Evolutionary conservation across 306 rosid species (phyloP), one percentile per base, ranked within the genome.

Genomic region (Prinsepia uniflora): DNA sequence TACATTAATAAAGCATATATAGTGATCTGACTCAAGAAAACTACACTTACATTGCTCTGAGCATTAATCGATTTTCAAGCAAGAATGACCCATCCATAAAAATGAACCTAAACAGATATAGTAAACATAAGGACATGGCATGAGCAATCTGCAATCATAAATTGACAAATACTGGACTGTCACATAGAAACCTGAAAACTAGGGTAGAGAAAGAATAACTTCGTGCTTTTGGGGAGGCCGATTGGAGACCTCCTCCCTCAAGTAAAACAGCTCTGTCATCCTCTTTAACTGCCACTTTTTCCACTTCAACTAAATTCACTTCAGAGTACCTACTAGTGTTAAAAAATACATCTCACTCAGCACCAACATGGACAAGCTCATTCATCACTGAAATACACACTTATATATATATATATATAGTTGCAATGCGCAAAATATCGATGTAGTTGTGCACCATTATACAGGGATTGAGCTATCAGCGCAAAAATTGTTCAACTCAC

Each of bases 41-140:
- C 67, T 67, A 72, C 72, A 85, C 99, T 81, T 80, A 94, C 99
- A 91, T 91, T 58, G 99, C 97, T 85, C 96, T 81, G 57, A 94
- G 96, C 12, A 90, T 87, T 86, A 87, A 65, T 18, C 97, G 99
- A 74, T 94, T 87, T 69, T 94, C 99, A 65, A 85, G 49, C 86
- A 94, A 85, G 81, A 94, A 94, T 43, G 75, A 19, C 68, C 86
- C 87, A 14, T 94, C 97, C 99, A 90, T 78, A 82, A 69, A 77
- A 75, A 90, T 64, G 86, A 90, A 90, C 83, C 98, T 90, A 87
- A 53, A 76, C 49, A 68, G 50, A 49, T n/a, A 62, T 5, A 19
- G 45, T 66, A 74, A 1, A 5, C 42, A 54, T 67, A 70, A 42
- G 72, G 24, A 47, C 4, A 13, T 22, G 57, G 72, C 36, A 47